Evolutionary conservation across 208 protist genomes (phyloP).

Genomic region (Trypanosoma melophagium): DNA sequence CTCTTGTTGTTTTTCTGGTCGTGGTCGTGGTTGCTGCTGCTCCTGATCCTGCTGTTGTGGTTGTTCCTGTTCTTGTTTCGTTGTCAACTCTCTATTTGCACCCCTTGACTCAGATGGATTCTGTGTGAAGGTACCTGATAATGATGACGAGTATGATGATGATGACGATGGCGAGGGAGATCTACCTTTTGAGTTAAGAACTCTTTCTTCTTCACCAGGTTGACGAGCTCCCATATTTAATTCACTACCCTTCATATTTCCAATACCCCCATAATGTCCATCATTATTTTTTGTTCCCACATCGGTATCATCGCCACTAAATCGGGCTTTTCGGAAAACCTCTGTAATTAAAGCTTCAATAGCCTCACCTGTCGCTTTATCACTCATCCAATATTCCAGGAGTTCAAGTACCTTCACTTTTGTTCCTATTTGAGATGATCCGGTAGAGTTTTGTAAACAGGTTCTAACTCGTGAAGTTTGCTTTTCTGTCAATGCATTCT

Average conservation of each 20-base stretch:
- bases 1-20: background rate
- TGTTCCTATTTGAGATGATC: constrained; percentile 20
- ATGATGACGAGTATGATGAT: constrained; percentile 5
- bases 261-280: constrained; percentile 8
- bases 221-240: constrained; percentile 17
- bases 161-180: background rate
- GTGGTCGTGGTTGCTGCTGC: background rate
- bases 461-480: constrained; percentile 8
- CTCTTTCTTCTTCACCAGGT: background rate
- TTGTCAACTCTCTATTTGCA: background rate
- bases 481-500: constrained; percentile 10
- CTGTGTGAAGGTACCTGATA: background rate
- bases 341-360: constrained; percentile 48
- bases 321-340: constrained; percentile 23
- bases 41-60: background rate
- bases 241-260: constrained; percentile 31
- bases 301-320: background rate
- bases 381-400: constrained; percentile 69
- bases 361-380: constrained; percentile 29
- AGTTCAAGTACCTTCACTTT: constrained; percentile 65
- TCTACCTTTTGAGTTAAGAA: background rate
- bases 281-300: background rate
- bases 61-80: background rate
- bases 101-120: background rate
- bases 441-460: constrained; percentile 4